These are phyloP conservation scores for Chamaenerion angustifolium DNA, from an alignment of 345 rosid genomes.

Conservation along the genomic window DNA sequence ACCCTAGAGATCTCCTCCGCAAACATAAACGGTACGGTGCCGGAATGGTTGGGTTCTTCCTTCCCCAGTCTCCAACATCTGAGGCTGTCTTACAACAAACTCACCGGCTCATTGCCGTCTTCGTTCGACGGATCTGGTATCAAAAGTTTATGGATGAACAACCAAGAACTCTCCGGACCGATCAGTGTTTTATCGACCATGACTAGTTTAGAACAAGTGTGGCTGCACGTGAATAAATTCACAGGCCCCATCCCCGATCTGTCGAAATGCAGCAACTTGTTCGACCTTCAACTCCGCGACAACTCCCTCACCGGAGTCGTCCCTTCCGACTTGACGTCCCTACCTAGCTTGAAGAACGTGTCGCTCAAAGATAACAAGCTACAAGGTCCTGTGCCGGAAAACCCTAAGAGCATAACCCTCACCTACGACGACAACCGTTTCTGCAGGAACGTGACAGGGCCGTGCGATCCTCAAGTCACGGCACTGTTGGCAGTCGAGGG, in stretches of 20 bases:
- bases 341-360: constrained; percentile 27
- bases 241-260: constrained; percentile 69
- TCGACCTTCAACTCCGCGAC: constrained; percentile 64
- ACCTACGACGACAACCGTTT: constrained; percentile 23
- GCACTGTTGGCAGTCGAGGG: constrained; percentile 46
- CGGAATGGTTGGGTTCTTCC: constrained; percentile 37
- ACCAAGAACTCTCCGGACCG: constrained; percentile 61
- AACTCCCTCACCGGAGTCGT: constrained; percentile 59
- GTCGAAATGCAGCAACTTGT: constrained; percentile 29
- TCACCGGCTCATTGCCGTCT: constrained; percentile 50
- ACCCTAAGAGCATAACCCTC: constrained; percentile 19
- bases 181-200: constrained; percentile 45
- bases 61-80: constrained; percentile 34
- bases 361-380: constrained; percentile 52
- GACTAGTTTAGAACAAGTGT: constrained; percentile 38
- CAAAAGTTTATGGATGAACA: constrained; percentile 50
- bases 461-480: constrained; percentile 51
- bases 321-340: constrained; percentile 29
- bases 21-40: constrained; percentile 34
- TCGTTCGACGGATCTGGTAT: constrained; percentile 36
- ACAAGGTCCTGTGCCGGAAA: constrained; percentile 59
- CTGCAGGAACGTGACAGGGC: constrained; percentile 16
- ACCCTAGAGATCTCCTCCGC: constrained; percentile 25
- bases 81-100: constrained; percentile 54
- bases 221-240: constrained; percentile 65